Evolutionary conservation across 83 land plant genomes (phyloP).

Genomic region (Picea abies): DNA sequence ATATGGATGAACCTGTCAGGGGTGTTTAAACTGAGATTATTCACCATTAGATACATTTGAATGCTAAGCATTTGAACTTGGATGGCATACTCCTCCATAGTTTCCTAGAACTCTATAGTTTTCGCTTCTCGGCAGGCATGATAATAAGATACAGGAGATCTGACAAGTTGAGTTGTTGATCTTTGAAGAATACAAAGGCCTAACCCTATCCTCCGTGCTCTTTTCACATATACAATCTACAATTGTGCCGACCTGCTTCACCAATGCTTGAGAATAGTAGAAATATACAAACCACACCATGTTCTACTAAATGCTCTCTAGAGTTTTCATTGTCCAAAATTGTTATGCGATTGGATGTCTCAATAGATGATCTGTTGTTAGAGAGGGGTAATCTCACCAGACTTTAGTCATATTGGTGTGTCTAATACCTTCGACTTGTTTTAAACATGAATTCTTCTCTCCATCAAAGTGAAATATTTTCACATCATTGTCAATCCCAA

Average conservation of each 20-base stretch:
- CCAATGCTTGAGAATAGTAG: too few species aligned
- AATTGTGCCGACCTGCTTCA: too few species aligned
- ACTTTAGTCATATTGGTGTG: not conserved
- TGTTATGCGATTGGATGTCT: not conserved
- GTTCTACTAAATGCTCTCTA: not conserved
- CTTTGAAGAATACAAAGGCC: too few species aligned
- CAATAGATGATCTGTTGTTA: conserved; percentile 14
- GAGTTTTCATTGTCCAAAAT: not conserved
- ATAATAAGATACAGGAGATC: too few species aligned
- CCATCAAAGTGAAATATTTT: conserved; percentile 36
- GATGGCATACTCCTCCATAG: not conserved
- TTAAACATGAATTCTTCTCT: conserved; percentile 24
- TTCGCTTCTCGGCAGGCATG: too few species aligned
- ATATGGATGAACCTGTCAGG: not conserved
- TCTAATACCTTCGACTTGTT: not conserved
- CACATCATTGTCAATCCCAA: not conserved
- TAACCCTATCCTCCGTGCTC: too few species aligned
- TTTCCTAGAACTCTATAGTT: not conserved
- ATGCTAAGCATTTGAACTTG: not conserved
- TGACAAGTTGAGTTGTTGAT: too few species aligned
- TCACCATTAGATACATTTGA: not conserved
- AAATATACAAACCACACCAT: not conserved
- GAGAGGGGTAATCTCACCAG: conserved; percentile 23
- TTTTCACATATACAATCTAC: too few species aligned
- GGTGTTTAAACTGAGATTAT: not conserved